phyloP scores from a whole-genome alignment of 148 eudicot genomes.

The Arbutus unedo region DNA sequence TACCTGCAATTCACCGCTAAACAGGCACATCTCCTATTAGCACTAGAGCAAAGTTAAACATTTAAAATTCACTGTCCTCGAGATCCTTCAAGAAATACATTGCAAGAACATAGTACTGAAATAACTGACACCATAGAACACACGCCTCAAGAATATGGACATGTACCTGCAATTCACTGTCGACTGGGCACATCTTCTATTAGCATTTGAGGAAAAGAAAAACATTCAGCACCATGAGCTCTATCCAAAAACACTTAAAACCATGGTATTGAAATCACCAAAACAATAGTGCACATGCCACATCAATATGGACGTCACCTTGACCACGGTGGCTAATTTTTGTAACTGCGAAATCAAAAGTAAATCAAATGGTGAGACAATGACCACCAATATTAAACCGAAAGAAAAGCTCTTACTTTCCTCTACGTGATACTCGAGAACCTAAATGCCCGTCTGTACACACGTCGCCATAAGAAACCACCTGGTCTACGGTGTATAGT shows the following conservation, averaged over 20 bases:
- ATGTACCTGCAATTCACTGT: slow-evolving; percentile 5
- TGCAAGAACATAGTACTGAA: not conserved
- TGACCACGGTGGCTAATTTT: not conserved
- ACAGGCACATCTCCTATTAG: not conserved
- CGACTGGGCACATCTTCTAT: not conserved
- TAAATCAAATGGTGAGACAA: not conserved
- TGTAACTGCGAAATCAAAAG: not conserved
- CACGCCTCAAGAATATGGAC: not conserved
- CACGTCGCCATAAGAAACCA: not conserved
- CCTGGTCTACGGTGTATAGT: not conserved
- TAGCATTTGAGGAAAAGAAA: not conserved
- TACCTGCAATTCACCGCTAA: slow-evolving; percentile 7
- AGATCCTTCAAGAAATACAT: not conserved
- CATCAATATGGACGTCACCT: not conserved
- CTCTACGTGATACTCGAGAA: not conserved
- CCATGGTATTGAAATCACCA: not conserved
- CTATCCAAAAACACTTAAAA: not conserved
- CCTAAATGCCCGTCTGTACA: not conserved
- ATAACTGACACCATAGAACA: not conserved
- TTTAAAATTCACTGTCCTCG: not conserved
- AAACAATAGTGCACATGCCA: not conserved
- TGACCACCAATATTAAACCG: not conserved
- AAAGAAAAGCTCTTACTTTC: not conserved
- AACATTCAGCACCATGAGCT: not conserved
- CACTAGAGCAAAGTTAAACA: not conserved